Evolutionary conservation across 169 alveolate genomes (phyloP), one percentile per base, ranked within the genome.

Genomic region (Plasmodium billcollinsi): DNA sequence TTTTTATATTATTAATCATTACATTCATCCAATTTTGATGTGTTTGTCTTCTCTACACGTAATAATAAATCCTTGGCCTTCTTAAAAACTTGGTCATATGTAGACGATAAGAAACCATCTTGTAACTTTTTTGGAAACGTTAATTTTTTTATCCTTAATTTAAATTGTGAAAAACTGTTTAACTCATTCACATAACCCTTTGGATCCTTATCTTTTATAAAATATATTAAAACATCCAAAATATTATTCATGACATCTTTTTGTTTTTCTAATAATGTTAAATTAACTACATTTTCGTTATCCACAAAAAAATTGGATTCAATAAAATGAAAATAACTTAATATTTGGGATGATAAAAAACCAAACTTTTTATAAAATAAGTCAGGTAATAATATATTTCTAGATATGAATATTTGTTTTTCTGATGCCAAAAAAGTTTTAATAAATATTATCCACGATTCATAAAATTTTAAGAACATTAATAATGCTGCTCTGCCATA

Each of bases 171-270:
- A 45, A 78, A 56, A 24, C n/a, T 66, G 50, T 78, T 52, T 58
- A 78, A 66, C 14, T 67, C 69, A 49, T 26, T 65, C 52, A 65
- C 89, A 52, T 78, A 43, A 20, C 29, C 33, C 15, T 12, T 21
- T 5, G 80, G 26, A 11, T 6, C 74, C 21, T 65, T 78, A 21
- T 20, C 58, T 18, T 66, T 78, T 59, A 54, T 71, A 33, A 78
- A 20, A 78, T 47, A 18, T 63, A 78, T 66, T 29, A 78, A 33
- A 29, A 71, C 39, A 65, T 78, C 89, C 39, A 78, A 78, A 20
- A 78, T 78, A 58, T 21, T 78, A 14, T 59, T 52, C 75, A 78
- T 78, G 26, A 78, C 65, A 65, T 78, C 78, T 33, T 78, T 78
- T 45, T 78, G 89, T 39, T 45, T 78, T 50, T 49, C 52, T 65